phyloP scores from a whole-genome alignment of 306 rosid species.

The Crotalaria pallida region DNA sequence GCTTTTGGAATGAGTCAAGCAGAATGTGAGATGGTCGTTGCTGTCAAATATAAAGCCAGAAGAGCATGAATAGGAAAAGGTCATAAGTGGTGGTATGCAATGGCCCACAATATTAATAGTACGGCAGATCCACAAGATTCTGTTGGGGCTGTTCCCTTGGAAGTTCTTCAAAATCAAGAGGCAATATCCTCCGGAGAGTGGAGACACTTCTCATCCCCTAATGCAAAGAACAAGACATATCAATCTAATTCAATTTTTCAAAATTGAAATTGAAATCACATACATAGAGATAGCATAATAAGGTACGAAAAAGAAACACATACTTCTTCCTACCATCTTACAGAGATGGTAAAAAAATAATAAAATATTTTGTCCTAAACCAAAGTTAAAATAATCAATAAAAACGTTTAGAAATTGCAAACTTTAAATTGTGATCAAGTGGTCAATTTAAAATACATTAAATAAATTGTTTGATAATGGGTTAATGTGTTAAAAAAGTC shows the following conservation, averaged over 20 bases:
- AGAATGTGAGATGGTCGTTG: constrained; percentile 16
- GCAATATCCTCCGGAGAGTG: not conserved
- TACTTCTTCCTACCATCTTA: no score
- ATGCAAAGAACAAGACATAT: constrained; percentile 26
- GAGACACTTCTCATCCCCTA: not conserved
- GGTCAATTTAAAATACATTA: no score
- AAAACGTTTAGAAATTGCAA: no score
- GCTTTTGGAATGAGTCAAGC: constrained; percentile 45
- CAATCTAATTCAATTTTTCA: constrained; percentile 29
- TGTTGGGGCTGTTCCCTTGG: constrained; percentile 71
- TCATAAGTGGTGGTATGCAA: constrained; percentile 20
- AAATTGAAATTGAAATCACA: not conserved
- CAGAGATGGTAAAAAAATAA: no score
- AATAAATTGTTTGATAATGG: no score
- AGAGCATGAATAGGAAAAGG: constrained; percentile 27
- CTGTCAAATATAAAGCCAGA: constrained; percentile 13
- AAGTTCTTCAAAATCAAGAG: constrained; percentile 27
- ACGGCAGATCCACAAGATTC: constrained; percentile 54
- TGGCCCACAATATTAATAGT: constrained; percentile 50
- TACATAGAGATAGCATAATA: not conserved
- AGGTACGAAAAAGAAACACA: constrained; percentile 11
- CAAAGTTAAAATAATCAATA: no score
- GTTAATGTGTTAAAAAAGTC: no score
- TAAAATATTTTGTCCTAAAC: no score
- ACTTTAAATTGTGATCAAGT: no score